Base-by-base conservation (phyloP, 169 alveolate genomes). In the Cryptosporidium viatorum region DNA sequence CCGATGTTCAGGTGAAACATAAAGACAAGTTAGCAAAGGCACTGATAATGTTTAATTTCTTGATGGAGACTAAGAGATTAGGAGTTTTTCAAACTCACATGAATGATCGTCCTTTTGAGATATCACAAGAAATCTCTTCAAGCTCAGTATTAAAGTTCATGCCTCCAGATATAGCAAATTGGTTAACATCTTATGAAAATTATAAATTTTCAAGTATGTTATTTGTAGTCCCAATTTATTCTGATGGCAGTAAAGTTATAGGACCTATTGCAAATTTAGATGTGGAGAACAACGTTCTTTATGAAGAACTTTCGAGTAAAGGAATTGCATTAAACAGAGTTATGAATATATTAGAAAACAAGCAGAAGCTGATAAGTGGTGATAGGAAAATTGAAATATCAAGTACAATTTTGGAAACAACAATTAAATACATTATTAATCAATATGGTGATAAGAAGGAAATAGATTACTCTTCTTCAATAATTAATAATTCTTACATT, bases 101-200 rank as follows among this genome's bases (percentile, higher is more conserved):
- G 21, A n/a, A 14, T n/a, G 26, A 14, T 33, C 14, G 6, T 16
- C 71, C 86, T 12, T 73, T 21, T 51, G 55, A 73, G 1, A 73
- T 73, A 31, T 23, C 43, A 52, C 62, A 59, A 37, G 86, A 73
- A n/a, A 26, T 59, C 29, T 37, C 37, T 14, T 37, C 51, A 18
- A 21, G 29, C 4, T 55, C 86, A 26, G 29, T 73, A 62, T 31
- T 73, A 39, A 73, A 21, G 7, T 73, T 51, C 55, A 26, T 73
- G 70, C 86, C 86, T 6, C 86, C 86, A n/a, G 86, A 73, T 73
- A 6, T 73, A 23, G 86, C 86, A 52, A 73, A 73, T 73, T 73
- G 86, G 86, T 18, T 73, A 73, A 51, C 51, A 1, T 51, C 71
- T 31, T 52, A 21, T 41, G 37, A 29, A 73, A 73, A 73, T 58